These are phyloP conservation scores for Umbelopsis ramanniana DNA, from an alignment of 192 early-diverging fungal genomes.

Conservation along the genomic window DNA sequence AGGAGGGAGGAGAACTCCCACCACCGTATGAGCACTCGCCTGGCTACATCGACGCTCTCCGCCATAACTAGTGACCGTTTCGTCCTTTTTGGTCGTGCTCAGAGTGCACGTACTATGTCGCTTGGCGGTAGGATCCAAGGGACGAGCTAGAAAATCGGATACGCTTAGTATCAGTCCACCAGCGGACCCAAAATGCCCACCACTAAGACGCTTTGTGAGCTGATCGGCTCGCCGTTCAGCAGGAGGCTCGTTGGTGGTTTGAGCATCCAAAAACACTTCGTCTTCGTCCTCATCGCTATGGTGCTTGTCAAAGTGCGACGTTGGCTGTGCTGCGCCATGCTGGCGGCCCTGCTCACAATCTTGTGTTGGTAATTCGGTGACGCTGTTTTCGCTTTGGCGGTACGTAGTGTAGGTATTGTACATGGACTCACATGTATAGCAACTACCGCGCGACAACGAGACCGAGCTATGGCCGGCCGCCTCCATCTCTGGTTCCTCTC, in stretches of 20 bases:
- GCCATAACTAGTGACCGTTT: neutral
- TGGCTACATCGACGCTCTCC: conserved; percentile 3
- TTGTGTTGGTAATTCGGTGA: neutral
- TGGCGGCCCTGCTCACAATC: neutral
- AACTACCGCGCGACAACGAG: neutral
- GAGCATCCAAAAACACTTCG: neutral
- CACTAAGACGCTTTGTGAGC: conserved; percentile 31
- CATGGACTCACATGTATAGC: conserved; percentile 11
- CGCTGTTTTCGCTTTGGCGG: neutral
- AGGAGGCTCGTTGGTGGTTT: neutral
- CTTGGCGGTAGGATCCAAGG: neutral
- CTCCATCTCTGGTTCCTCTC: neutral
- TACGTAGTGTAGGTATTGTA: conserved; percentile 8
- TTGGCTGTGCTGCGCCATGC: neutral
- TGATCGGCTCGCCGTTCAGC: neutral
- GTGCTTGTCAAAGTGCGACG: neutral
- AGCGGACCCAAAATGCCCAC: conserved; percentile 36
- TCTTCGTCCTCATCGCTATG: conserved; percentile 1
- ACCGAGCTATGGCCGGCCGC: neutral
- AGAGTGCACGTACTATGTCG: neutral
- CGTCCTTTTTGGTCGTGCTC: neutral
- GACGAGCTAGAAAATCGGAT: conserved; percentile 14
- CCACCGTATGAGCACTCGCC: neutral
- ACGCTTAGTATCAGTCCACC: conserved; percentile 32
- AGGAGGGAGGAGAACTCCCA: neutral